Evolutionary conservation across 495 filamentous ascomycete genomes (phyloP).

Genomic region (Chaetomidium leptoderma): DNA sequence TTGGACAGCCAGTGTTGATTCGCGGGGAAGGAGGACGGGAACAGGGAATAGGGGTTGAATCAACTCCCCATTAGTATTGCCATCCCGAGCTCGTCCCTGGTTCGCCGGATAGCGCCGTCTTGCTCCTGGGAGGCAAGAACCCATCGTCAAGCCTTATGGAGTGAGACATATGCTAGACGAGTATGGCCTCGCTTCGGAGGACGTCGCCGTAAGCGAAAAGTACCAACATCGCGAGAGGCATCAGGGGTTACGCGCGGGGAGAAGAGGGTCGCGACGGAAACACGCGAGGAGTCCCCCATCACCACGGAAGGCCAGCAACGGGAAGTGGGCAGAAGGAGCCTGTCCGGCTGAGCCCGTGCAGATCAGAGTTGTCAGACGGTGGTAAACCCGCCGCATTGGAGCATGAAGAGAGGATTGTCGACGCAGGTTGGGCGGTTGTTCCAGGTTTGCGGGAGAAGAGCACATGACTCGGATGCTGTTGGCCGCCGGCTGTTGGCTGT

Average conservation of each 20-base stretch:
- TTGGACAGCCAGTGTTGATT: constrained; percentile 3
- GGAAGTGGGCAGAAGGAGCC: background rate
- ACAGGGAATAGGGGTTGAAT: constrained; percentile 1
- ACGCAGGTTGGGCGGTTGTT: background rate
- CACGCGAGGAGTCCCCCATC: background rate
- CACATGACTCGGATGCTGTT: constrained; percentile 9
- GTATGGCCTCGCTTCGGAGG: background rate
- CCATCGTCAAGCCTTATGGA: background rate
- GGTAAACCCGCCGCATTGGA: background rate
- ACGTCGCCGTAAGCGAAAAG: too few species aligned
- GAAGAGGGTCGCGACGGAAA: background rate
- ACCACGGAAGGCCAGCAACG: constrained; percentile 1
- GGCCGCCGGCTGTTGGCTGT: background rate
- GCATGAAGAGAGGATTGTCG: constrained; percentile 1
- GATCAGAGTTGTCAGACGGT: constrained; percentile 1
- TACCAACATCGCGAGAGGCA: too few species aligned
- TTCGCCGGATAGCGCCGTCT: background rate
- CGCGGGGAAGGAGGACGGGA: background rate
- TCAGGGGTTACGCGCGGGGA: background rate
- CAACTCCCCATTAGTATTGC: background rate
- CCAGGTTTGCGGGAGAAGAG: background rate
- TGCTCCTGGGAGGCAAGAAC: background rate
- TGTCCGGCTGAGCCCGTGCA: constrained; percentile 12
- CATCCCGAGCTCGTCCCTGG: background rate
- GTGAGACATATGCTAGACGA: background rate